phyloP scores from a whole-genome alignment of 208 protist genomes.

The Crithidia expoeki region DNA sequence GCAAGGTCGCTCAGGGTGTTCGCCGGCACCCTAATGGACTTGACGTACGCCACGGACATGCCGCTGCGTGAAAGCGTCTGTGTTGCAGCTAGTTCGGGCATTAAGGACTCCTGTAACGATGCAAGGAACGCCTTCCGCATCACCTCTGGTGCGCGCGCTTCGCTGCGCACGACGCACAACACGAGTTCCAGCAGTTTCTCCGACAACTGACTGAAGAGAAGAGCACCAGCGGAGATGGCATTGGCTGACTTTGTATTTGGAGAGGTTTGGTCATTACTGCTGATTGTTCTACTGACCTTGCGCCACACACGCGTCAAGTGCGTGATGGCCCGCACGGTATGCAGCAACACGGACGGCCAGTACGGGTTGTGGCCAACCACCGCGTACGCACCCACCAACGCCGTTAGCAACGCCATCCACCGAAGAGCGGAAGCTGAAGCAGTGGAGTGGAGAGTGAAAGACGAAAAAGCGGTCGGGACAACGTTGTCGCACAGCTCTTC shows the following conservation, averaged over 20 bases:
- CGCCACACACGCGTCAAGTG: conserved; percentile 19
- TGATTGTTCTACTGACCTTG: neutral
- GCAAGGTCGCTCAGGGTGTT: conserved; percentile 23
- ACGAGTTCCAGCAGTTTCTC: conserved; percentile 26
- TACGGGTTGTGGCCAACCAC: conserved; percentile 65
- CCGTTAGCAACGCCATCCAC: conserved; percentile 22
- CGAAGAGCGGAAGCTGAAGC: neutral
- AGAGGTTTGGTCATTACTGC: neutral
- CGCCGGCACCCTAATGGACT: conserved; percentile 31
- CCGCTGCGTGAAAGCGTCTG: conserved; percentile 28
- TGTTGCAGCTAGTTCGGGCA: no score
- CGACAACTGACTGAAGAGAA: neutral
- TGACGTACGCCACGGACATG: conserved; percentile 27
- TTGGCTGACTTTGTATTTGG: neutral
- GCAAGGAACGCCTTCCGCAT: conserved; percentile 27
- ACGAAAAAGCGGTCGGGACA: neutral
- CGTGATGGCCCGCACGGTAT: conserved; percentile 9
- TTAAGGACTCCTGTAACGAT: neutral
- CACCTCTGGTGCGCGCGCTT: conserved; percentile 23
- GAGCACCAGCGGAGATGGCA: neutral
- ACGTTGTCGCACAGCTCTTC: conserved; percentile 25
- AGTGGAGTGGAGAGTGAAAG: no score
- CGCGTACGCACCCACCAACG: conserved; percentile 40
- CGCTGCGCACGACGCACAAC: conserved; percentile 30
- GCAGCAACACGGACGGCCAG: conserved; percentile 66